Evolutionary conservation across 768 basidiomycete genomes (phyloP).

Genomic region (Suillus weaverae): DNA sequence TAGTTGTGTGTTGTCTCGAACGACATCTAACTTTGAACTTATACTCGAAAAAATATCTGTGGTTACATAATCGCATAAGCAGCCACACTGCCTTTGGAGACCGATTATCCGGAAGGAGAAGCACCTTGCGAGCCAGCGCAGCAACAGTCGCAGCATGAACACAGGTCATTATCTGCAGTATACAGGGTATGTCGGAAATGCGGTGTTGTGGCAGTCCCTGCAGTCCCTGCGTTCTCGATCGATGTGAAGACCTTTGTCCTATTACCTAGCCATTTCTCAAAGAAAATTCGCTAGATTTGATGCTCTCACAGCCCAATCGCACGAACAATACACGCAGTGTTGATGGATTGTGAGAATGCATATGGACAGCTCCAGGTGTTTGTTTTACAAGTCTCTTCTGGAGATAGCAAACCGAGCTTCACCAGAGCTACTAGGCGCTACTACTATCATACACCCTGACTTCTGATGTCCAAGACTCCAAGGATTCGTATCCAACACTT

Average conservation of each 20-base stretch:
- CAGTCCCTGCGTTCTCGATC: not conserved
- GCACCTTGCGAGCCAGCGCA: not conserved
- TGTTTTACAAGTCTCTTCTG: not conserved
- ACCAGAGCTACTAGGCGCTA: not conserved
- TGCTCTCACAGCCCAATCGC: not conserved
- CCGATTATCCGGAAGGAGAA: not conserved
- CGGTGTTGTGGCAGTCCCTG: not conserved
- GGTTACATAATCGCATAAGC: slow-evolving; percentile 1
- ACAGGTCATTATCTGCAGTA: not conserved
- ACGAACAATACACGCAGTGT: not conserved
- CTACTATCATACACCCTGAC: not conserved
- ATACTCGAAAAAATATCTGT: not conserved
- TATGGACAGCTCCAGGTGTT: not conserved
- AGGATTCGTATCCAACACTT: not conserved
- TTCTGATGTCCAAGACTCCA: not conserved
- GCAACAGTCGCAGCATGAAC: not conserved
- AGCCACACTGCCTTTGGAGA: not conserved
- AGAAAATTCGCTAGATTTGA: not conserved
- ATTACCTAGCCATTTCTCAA: not conserved
- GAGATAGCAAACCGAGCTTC: not conserved
- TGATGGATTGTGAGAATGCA: not conserved
- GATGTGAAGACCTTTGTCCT: not conserved
- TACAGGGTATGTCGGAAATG: not conserved
- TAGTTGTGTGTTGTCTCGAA: not conserved
- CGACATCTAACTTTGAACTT: not conserved